Evolutionary conservation across 345 rosid genomes (phyloP), one percentile per base, ranked within the genome.

Genomic region (Ceriops tagal): DNA sequence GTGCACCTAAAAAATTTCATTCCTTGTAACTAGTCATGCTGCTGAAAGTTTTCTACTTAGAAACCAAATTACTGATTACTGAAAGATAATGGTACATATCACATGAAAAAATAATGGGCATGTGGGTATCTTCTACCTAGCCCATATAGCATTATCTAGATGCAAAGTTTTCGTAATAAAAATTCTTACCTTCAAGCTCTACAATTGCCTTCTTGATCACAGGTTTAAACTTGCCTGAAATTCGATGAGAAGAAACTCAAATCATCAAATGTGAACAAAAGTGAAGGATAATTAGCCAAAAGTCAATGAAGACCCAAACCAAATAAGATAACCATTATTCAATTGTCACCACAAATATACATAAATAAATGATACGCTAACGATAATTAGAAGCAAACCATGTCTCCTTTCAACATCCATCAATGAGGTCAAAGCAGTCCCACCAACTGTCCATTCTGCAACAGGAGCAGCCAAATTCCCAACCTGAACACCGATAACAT

Each of bases 361-460:
- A 1, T 7, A n/a, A 26, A 46, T 59, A 16, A 7, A 70, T 58
- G 21, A 51, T 34, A 67, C n/a, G 13, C 19, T 32, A 43, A 35
- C 5, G 27, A 47, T n/a, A 51, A 57, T 26, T 1, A 22, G 52
- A 31, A 58, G 15, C 9, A 26, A 82, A 91, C 98, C 99, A 65
- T 95, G 99, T 83, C 99, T 88, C 85, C 99, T 92, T 87, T 95
- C 99, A 28, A 95, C 99, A 27, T 95, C 99, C 99, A 92, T 95
- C 77, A 95, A 77, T 6, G 98, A 68, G 67, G 99, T 95, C 51
- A 95, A 76, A 5, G 99, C 89, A 19, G 99, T 95, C 71, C 99
- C 99, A 69, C 93, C 73, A 53, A 83, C 99, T 0, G 93, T 95
- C 99, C 99, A 95, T 61, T 92, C 85, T 26, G 85, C 84, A 65